Evolutionary conservation across 78 protist species (phyloP), one percentile per base, ranked within the genome.

Genomic region (Speleostelium caveatum): DNA sequence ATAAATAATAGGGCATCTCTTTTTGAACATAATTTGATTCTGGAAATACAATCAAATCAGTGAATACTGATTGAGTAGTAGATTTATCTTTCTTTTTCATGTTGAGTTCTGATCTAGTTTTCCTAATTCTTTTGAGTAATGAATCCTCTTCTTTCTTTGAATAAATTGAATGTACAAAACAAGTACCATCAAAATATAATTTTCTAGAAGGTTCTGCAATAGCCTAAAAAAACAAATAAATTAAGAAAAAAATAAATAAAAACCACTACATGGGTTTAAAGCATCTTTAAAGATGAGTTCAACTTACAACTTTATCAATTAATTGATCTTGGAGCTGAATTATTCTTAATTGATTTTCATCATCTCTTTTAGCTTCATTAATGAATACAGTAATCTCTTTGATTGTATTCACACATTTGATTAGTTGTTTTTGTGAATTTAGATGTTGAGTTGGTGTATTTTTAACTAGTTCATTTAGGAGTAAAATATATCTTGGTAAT

Each of bases 281-380:
- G 55, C 6, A 17, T 65, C 17, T 32, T 30, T 62, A 16, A 62
- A 16, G 17, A 24, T 62, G 19, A 58, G 8, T 12, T 56, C 3
- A 33, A 78, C 87, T 35, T 79, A 67, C 77, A 22, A 83, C 91
- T 69, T 83, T 83, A n/a, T 83, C 91, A 39, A 83, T 42, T 21
- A 83, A 22, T 39, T 41, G 17, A 59, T 83, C 91, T 69, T 83
- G 91, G 7, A 83, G 28, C 17, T 39, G 53, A 26, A 38, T 39
- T 7, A 45, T 26, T 69, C 53, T 83, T 33, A 3, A 30, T 30
- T 26, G 41, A 32, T 69, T 83, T 8, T 83, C 91, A 69, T 83
- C 91, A 33, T 83, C 91, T 69, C 79, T 83, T 59, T 83, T 83
- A 19, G 91, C 91, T 30, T 83, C 91, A 83, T 83, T 83, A 7